Percentiles rank a stretch among this genome's conserved stretches.
Evolutionary conservation across 2,329 filamentous ascomycete genomes (phyloP).

Genomic region (Ophidiomyces ophidiicola): DNA sequence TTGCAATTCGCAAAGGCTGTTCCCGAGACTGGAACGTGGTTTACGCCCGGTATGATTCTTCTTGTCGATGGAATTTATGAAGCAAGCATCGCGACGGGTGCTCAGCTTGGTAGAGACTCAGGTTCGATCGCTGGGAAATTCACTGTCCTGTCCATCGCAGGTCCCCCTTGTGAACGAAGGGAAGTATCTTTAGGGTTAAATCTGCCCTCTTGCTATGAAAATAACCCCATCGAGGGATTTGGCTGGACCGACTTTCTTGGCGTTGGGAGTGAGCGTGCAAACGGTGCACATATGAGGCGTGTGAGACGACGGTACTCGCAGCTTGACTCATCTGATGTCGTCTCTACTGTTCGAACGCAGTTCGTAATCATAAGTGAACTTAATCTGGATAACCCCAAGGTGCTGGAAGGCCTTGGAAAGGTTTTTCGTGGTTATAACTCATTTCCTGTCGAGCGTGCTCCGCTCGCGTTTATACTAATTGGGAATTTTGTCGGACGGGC

Average conservation of each 20-base stretch:
- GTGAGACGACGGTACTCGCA: slow-evolving; percentile 59
- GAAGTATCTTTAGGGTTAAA: slow-evolving; percentile 64
- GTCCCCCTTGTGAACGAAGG: slow-evolving; percentile 79
- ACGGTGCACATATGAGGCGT: slow-evolving; percentile 68
- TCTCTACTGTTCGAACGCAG: slow-evolving; percentile 32
- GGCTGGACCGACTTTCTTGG: slow-evolving; percentile 97
- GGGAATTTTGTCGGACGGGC: slow-evolving; percentile 64
- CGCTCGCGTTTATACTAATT: slow-evolving; percentile 68
- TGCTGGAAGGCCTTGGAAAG: slow-evolving; percentile 66
- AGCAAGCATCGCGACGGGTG: slow-evolving; percentile 52
- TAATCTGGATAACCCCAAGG: slow-evolving; percentile 72
- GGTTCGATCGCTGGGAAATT: slow-evolving; percentile 88
- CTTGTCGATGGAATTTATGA: slow-evolving; percentile 93
- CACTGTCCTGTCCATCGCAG: slow-evolving; percentile 77
- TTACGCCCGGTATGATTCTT: slow-evolving; percentile 90
- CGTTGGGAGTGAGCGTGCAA: slow-evolving; percentile 74
- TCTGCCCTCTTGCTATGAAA: slow-evolving; percentile 35
- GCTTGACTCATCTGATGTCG: slow-evolving; percentile 21
- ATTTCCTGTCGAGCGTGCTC: slow-evolving; percentile 51
- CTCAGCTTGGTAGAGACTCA: slow-evolving; percentile 66
- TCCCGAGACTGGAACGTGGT: slow-evolving; percentile 79
- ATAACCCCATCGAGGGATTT: slow-evolving; percentile 45
- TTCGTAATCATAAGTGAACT: slow-evolving; percentile 75
- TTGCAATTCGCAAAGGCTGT: slow-evolving; percentile 68
- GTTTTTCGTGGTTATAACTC: slow-evolving; percentile 63